Base-by-base conservation (phyloP, 1,284 basidiomycete genomes). In the Kwoniella shivajii region DNA sequence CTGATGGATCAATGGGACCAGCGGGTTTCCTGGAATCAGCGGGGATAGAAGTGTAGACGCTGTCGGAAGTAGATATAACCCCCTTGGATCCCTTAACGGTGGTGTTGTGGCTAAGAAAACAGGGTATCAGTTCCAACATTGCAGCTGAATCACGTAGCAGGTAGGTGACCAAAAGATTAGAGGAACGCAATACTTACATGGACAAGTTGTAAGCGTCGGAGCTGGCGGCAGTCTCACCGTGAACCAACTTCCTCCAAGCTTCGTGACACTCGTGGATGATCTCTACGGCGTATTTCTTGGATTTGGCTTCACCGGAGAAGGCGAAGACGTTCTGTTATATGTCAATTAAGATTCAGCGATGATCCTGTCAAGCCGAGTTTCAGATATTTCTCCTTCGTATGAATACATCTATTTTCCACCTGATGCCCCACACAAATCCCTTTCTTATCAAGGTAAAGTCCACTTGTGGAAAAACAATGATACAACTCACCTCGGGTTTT, bases 241-340 rank as follows among this genome's bases (percentile, higher is more conserved):
- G 81, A 76, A 94, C 84, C 71, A 99, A 86, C 75, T 91, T 90
- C 76, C 92, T 92, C 96, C 96, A 99, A 45, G 95, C 91, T 80
- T 98, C 95, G 79, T 99, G 89, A 82, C 92, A 95, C 80, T 99
- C 96, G 80, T 95, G 92, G 73, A 99, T 89, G 80, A 99, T 94
- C 81, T 98, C 95, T 51, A 89, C 92, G 50, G 96, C 96, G 79
- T 98, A 99, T 79, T 94, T 94, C 84, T 94, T 95, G 85, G 96
- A 96, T 85, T 99, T 99, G 67, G 95, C 95, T 82, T 99, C 96
- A 57, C 96, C 96, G 54, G 92, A 95, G 86, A 99, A 99, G 29
- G 96, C 96, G 72, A 99, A 99, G 71, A 90, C 88, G 83, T 98
- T 97, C 82, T 72, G 60, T 34, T 50, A 34, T 48, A 50, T n/a